phyloP scores from a whole-genome alignment of 2,329 filamentous ascomycete genomes.

The Shiraia bambusicola region DNA sequence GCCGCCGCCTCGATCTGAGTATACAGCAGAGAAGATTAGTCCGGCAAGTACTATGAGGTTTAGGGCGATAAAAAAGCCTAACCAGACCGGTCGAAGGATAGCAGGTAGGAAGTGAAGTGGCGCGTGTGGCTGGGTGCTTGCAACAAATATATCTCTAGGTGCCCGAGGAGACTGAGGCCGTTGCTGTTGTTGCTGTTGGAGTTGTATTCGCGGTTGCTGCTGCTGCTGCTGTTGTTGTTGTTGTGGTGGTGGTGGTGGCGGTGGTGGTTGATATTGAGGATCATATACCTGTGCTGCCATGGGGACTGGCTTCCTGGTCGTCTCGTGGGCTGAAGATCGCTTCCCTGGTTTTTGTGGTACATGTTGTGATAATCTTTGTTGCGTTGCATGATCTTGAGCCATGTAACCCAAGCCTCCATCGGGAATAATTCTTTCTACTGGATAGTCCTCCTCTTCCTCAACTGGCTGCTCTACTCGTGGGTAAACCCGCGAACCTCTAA shows the following conservation, averaged over 20 bases:
- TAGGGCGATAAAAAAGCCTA: constrained; percentile 61
- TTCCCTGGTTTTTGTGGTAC: constrained; percentile 21
- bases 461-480: constrained; percentile 24
- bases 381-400: constrained; percentile 34
- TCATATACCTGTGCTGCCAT: constrained; percentile 6
- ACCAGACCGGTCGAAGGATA: constrained; percentile 67
- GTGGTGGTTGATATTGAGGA: constrained; percentile 5
- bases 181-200: constrained; percentile 2
- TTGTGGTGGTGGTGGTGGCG: constrained; percentile 2
- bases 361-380: constrained; percentile 31
- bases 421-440: constrained; percentile 53
- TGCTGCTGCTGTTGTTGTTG: too few species aligned
- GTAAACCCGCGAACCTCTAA: constrained; percentile 56
- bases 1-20: constrained; percentile 51
- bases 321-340: constrained; percentile 13
- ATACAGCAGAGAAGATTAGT: constrained; percentile 67
- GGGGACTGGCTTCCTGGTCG: constrained; percentile 7
- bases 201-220: constrained; percentile 7
- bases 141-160: constrained; percentile 49
- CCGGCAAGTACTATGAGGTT: constrained; percentile 70
- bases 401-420: constrained; percentile 43
- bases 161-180: constrained; percentile 15
- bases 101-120: constrained; percentile 69
- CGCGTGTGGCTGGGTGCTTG: constrained; percentile 48
- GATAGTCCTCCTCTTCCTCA: constrained; percentile 47